Base-by-base conservation (phyloP, 805 yeast species). In the Candida anglica region DNA sequence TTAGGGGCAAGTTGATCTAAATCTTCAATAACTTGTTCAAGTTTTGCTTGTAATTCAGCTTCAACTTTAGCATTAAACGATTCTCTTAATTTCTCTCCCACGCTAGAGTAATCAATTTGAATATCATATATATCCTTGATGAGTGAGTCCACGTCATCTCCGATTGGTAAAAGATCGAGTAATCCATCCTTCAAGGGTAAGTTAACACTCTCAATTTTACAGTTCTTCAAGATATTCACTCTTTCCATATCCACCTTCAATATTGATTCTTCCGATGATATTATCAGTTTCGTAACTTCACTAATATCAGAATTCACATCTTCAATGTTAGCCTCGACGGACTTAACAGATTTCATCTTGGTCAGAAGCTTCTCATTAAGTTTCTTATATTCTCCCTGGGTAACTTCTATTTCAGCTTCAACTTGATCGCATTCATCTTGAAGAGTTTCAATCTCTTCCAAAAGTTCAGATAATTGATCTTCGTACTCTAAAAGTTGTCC, bases 1-100 rank as follows among this genome's bases (percentile, higher is more conserved):
- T 87, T 87, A n/a, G 96, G 96, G 20, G 86, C 78, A 47, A 87
- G 61, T 31, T 52, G 47, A 13, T 62, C 69, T 18, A 76, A 53
- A 19, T 71, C 72, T 31, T 55, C 51, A 41, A 43, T 46, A 15
- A 47, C 60, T n/a, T 51, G 50, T 6, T 76, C 66, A 4, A 55
- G 44, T 14, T 46, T 47, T 3, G 52, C 63, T 11, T 47, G 43
- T 14, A 66, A 43, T 32, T 60, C 71, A 5, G 61, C 60, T 32
- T 65, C 73, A 2, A 63, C 49, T 28, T 60, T 61, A 1, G 50
- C 53, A 9, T 58, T 69, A 38, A 67, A 63, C 7, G 53, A 50
- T 38, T 68, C 71, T 44, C 63, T 64, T 37, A 69, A 66, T 34
- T 66, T 61, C 7, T 64, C 53, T 15, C 69, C 66, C 24, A 82